These are phyloP conservation scores for Citrus glauca DNA, from an alignment of 345 rosid species.

Conservation along the genomic window DNA sequence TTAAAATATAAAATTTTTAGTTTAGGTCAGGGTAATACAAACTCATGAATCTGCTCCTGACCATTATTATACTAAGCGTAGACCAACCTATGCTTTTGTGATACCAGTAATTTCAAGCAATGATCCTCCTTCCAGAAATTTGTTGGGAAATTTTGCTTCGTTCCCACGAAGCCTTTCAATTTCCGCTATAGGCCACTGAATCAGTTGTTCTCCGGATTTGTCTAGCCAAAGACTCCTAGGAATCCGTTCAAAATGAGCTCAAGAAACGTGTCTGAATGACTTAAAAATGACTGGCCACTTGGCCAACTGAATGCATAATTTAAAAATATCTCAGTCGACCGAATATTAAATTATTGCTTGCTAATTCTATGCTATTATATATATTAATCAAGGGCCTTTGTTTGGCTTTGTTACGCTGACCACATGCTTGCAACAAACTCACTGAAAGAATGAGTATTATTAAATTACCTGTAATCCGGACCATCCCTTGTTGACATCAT, in stretches of 20 bases:
- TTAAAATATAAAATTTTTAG: no score
- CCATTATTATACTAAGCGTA: background rate
- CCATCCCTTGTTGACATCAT: slow-evolving; percentile 62
- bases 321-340: background rate
- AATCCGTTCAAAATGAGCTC: slow-evolving; percentile 36
- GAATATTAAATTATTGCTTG: background rate
- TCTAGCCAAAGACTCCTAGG: slow-evolving; percentile 59
- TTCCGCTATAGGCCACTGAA: slow-evolving; percentile 75
- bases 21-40: no score
- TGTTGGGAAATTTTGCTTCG: slow-evolving; percentile 25
- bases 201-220: slow-evolving; percentile 49
- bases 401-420: background rate
- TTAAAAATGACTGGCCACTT: background rate
- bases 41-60: no score
- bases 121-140: slow-evolving; percentile 38
- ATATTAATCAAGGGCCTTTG: background rate
- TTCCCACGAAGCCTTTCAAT: slow-evolving; percentile 44
- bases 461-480: slow-evolving; percentile 61
- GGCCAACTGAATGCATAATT: background rate
- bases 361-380: background rate
- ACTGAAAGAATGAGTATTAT: background rate
- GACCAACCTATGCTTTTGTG: slow-evolving; percentile 53
- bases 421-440: background rate
- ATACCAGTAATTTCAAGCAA: slow-evolving; percentile 42
- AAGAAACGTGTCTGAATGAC: background rate